A percentile compares a stretch with the other conserved stretches of the same genome.
These are phyloP conservation scores for Phialophora chinensis DNA, from an alignment of 2,329 filamentous ascomycete genomes.

Conservation along the genomic window DNA sequence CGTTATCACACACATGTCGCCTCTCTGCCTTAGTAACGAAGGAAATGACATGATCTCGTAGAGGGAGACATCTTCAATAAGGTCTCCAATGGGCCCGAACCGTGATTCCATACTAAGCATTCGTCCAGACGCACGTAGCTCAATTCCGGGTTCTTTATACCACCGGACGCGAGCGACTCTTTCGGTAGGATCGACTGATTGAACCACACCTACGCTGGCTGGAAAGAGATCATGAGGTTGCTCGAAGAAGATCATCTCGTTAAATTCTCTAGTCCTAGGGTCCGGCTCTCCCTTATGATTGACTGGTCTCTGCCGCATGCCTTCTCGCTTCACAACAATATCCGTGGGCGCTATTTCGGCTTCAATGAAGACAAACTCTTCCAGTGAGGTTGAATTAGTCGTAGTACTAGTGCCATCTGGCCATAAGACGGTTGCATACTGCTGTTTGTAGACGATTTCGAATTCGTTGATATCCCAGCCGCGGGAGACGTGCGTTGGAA, in stretches of 20 bases:
- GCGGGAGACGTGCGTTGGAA: slow-evolving; percentile 55
- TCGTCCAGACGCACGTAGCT: slow-evolving; percentile 43
- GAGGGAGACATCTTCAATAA: slow-evolving; percentile 60
- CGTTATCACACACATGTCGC: slow-evolving; percentile 58
- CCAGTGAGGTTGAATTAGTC: slow-evolving; percentile 53
- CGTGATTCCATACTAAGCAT: slow-evolving; percentile 51
- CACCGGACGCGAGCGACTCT: slow-evolving; percentile 63
- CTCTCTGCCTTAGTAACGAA: slow-evolving; percentile 56
- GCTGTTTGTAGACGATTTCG: slow-evolving; percentile 56
- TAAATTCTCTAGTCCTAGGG: slow-evolving; percentile 30
- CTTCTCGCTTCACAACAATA: slow-evolving; percentile 57
- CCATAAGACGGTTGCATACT: slow-evolving; percentile 63
- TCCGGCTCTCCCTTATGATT: neutral
- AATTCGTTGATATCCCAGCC: slow-evolving; percentile 67
- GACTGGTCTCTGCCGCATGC: slow-evolving; percentile 35
- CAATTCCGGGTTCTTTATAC: slow-evolving; percentile 52
- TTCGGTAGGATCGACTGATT: slow-evolving; percentile 61
- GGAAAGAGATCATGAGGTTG: slow-evolving; percentile 46
- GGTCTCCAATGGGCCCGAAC: slow-evolving; percentile 51
- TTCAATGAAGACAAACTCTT: slow-evolving; percentile 45
- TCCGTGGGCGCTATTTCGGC: slow-evolving; percentile 65
- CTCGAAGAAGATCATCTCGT: slow-evolving; percentile 41
- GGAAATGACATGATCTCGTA: slow-evolving; percentile 62
- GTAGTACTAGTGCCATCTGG: slow-evolving; percentile 61
- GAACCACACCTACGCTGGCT: slow-evolving; percentile 61